Evolutionary conservation across 176 grass and related monocot genomes (phyloP).

Genomic region (Triticum aestivum): IWGSC_CS_RefSeq_v2.1 NC_057808.1:363493205-363493704

Average conservation of each 20-base stretch:
- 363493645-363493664: not conserved
- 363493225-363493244: not conserved
- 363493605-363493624: not conserved
- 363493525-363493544: constrained; percentile 31
- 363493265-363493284: not conserved
- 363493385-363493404: not conserved
- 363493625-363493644: not conserved
- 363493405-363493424: constrained; percentile 18
- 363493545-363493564: constrained; percentile 38
- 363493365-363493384: constrained; percentile 28
- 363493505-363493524: constrained; percentile 38
- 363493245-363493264: constrained; percentile 18
- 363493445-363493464: not conserved
- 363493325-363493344: constrained; percentile 25
- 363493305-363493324: not conserved
- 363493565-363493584: constrained; percentile 10
- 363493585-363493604: not conserved
- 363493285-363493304: constrained; percentile 12
- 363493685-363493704: constrained; percentile 44
- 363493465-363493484: not conserved
- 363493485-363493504: not conserved
- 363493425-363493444: not conserved
- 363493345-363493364: constrained; percentile 25
- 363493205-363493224: not conserved
- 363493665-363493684: constrained; percentile 64